Evolutionary conservation across 2,329 filamentous ascomycete genomes (phyloP), one percentile per base, ranked within the genome.

Genomic region (Alternaria triticimaculans): DNA sequence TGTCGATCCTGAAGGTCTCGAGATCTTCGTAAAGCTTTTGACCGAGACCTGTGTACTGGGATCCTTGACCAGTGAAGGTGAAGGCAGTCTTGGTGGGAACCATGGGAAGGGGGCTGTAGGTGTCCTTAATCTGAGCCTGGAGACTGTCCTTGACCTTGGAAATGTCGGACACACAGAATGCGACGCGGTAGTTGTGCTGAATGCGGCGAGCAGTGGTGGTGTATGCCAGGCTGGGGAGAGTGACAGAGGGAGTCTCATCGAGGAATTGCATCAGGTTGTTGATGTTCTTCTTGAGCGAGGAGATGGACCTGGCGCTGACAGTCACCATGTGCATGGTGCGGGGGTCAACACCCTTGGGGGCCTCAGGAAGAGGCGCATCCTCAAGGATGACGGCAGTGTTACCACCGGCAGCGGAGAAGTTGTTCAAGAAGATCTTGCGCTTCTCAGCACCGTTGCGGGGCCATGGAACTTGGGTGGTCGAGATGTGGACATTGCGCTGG

Each of bases 341-440:
- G 12, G 83, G 82, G 65, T 86, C 85, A 12, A 77, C 72, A 26
- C 65, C 81, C 54, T 66, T 79, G 9, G 83, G 82, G 0, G 77
- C 75, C 61, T 82, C 75, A 11, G 75, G 78, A 21, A 84, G 63
- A 43, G 84, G 84, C 23, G 80, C 84, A 68, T 87, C 85, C 67
- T 86, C 84, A 6, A 87, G 68, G n/a, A 86, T 74, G 30, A 86
- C 74, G 11, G 84, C 83, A 50, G 85, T 86, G 76, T 87, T 87
- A 49, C 85, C 85, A 73, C 84, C 84, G 62, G 84, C 84, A 55
- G 84, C 84, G 46, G 82, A 84, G 78, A 86, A 86, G 76, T 85
- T 86, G 80, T 86, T 86, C 65, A 86, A 70, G 76, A 85, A 85
- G 44, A 85, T 75, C 73, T 79, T 84, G 60, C 84, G 81, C 71